phyloP scores from a whole-genome alignment of 2,329 filamentous ascomycete genomes.

The Penicillium fuscoglaucum region DNA sequence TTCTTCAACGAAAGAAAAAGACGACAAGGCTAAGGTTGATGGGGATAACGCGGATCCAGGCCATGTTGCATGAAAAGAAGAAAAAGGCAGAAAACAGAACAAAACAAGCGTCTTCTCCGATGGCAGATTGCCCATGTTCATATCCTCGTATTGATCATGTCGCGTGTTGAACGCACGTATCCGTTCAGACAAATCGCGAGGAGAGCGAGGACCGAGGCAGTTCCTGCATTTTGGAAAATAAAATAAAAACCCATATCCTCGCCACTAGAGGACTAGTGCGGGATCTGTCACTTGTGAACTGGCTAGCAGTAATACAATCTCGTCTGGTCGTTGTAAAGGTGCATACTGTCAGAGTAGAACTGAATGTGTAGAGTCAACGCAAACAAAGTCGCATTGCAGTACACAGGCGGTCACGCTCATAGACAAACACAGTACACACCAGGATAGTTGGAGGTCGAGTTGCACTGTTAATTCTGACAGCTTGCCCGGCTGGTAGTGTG shows the following conservation, averaged over 20 bases:
- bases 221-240: not conserved
- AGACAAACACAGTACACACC: conserved; percentile 5
- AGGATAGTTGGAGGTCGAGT: conserved; percentile 1
- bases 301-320: conserved; percentile 5
- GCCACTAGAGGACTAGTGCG: conserved; percentile 4
- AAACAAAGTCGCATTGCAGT: not conserved
- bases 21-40: conserved; percentile 6
- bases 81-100: conserved; percentile 12
- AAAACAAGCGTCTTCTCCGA: conserved; percentile 8
- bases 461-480: not conserved
- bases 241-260: not conserved
- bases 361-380: not conserved
- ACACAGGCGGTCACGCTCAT: not conserved
- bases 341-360: not conserved
- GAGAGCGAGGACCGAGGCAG: conserved; percentile 1
- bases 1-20: conserved; percentile 3
- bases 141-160: conserved; percentile 10
- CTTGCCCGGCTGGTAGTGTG: conserved; percentile 5
- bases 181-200: conserved; percentile 2
- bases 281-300: not conserved
- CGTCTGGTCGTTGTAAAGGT: conserved; percentile 3
- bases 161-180: conserved; percentile 24
- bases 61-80: conserved; percentile 14
- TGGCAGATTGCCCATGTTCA: not conserved
- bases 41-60: conserved; percentile 1